phyloP scores from a whole-genome alignment of 345 rosid species.

The Moricandia arvensis region DNA sequence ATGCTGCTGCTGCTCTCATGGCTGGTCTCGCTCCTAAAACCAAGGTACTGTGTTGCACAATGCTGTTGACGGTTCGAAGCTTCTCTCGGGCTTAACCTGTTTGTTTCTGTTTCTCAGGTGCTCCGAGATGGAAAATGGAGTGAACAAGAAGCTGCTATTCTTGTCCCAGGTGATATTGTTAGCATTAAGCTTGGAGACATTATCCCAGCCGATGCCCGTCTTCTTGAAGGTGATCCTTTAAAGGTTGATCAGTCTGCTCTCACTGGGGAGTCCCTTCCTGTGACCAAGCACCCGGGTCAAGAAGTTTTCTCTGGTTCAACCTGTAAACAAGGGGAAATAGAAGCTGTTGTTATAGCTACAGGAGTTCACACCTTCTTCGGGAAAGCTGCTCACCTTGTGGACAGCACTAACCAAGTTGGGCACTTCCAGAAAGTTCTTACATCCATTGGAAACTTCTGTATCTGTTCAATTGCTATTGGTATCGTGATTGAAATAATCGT shows the following conservation, averaged over 20 bases:
- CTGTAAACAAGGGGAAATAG: constrained; percentile 46
- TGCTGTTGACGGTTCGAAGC: neutral
- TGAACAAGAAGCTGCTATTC: constrained; percentile 48
- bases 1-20: constrained; percentile 45
- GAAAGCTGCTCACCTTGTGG: constrained; percentile 47
- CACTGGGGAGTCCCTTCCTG: constrained; percentile 86
- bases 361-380: constrained; percentile 46
- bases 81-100: constrained; percentile 11
- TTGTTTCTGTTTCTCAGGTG: constrained; percentile 30
- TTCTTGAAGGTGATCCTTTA: constrained; percentile 81
- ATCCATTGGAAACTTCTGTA: constrained; percentile 55
- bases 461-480: constrained; percentile 50
- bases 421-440: constrained; percentile 49
- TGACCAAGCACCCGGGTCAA: constrained; percentile 43
- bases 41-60: constrained; percentile 27
- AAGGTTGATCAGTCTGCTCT: constrained; percentile 88
- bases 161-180: constrained; percentile 44
- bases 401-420: constrained; percentile 46
- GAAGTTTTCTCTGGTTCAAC: constrained; percentile 47
- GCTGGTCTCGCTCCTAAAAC: constrained; percentile 46
- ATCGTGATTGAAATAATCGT: constrained; percentile 44
- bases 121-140: constrained; percentile 47
- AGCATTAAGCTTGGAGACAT: constrained; percentile 83
- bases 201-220: constrained; percentile 89
- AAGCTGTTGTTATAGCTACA: constrained; percentile 43